phyloP scores from a whole-genome alignment of 441 rosid species.

The Pelargonium hybrid region DNA sequence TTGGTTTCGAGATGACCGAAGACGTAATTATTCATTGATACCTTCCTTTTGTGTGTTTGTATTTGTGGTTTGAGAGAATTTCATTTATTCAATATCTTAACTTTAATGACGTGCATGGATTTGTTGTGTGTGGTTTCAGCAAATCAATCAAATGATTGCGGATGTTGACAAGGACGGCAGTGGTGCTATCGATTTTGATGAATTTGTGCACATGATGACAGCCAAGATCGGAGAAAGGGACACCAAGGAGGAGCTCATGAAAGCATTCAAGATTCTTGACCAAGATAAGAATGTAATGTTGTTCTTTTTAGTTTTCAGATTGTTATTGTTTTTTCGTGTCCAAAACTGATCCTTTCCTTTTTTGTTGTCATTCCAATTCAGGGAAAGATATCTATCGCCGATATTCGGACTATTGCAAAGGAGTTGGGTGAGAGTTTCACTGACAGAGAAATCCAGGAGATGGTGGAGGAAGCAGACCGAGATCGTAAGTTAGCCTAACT shows the following conservation, averaged over 20 bases:
- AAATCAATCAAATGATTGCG: slow-evolving; percentile 95
- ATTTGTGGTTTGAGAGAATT: background rate
- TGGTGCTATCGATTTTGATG: slow-evolving; percentile 90
- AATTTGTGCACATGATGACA: slow-evolving; percentile 92
- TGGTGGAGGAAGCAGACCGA: slow-evolving; percentile 84
- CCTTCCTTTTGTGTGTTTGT: background rate
- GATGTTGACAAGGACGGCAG: slow-evolving; percentile 98
- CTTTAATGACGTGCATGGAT: background rate
- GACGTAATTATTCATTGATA: slow-evolving; percentile 38
- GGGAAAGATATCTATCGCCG: slow-evolving; percentile 76
- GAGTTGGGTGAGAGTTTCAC: slow-evolving; percentile 82
- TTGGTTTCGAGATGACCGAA: slow-evolving; percentile 86
- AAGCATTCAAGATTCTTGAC: slow-evolving; percentile 79
- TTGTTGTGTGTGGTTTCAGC: slow-evolving; percentile 33
- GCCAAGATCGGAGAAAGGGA: slow-evolving; percentile 94
- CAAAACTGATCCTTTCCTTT: slow-evolving; percentile 1
- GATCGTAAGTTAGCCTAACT: slow-evolving; percentile 45
- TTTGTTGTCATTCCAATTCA: slow-evolving; percentile 15
- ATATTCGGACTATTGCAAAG: slow-evolving; percentile 60
- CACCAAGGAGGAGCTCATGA: slow-evolving; percentile 72
- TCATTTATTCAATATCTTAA: background rate
- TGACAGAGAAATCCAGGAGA: slow-evolving; percentile 65
- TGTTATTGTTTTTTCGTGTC: slow-evolving; percentile 1
- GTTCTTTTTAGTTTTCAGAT: slow-evolving; percentile 9
- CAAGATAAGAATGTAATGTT: slow-evolving; percentile 67